Base-by-base conservation (phyloP, 2,329 filamentous ascomycete genomes). In the Phyllosticta ampelicida region DNA sequence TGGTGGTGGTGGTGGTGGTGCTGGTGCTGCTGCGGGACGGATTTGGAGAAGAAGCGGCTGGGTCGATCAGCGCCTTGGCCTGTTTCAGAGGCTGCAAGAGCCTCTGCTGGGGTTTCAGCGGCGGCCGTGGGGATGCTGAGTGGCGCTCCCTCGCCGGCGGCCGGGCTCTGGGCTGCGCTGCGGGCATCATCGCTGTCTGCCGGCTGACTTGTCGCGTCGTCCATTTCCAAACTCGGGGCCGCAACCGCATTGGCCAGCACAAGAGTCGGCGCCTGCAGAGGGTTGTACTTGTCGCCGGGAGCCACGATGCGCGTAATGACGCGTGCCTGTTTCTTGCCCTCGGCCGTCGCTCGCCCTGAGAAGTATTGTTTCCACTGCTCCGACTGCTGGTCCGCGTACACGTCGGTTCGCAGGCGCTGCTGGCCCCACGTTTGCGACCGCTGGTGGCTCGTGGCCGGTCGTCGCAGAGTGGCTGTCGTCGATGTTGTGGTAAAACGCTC, bases 391-490 rank as follows among this genome's bases (percentile, higher is more conserved):
- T 58, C 36, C 13, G 36, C 36, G 36, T 44, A 44, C 11, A 44
- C 36, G 36, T 44, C 36, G 36, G 36, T 44, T n/a, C 36, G 51
- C 67, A 62, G 18, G 64, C 71, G 48, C 71, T 72, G 74, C 61
- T 84, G 80, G 63, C 87, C 83, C 26, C 89, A 74, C 1, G 86
- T 89, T 30, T 83, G 84, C 51, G 86, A 87, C 65, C 88, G 80
- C 68, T 91, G 86, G 67, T 90, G 87, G 69, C 87, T 90, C 18
- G 88, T 91, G 51, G 86, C 86, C 55, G 88, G 88, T 64, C 87
- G 78, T 60, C 86, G 83, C 60, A 91, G 78, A 20, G 81, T 83
- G 2, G 83, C 80, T 61, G 87, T 75, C 65, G 86, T 82, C 53
- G 84, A 80, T 62, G 75, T 82, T 29, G 84, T 78, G 62, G 78